These are phyloP conservation scores for Fusarium sp. DNA, from an alignment of 2,329 filamentous ascomycete species.

Conservation along the genomic window DNA sequence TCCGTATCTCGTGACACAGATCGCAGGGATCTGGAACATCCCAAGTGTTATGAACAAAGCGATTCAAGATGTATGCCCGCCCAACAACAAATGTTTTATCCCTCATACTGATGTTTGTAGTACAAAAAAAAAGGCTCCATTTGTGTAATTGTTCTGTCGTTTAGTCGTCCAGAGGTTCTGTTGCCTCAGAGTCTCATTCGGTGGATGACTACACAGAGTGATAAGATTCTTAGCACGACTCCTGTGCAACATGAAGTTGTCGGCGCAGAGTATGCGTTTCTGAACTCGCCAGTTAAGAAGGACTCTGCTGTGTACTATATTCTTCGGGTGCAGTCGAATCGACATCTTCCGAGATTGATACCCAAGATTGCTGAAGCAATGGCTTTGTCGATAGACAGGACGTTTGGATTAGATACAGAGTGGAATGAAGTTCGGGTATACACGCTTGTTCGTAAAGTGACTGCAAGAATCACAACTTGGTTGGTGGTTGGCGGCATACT, in stretches of 20 bases:
- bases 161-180: neutral
- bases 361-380: rapidly evolving
- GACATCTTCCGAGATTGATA: rapidly evolving
- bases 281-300: rapidly evolving
- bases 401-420: too few relatives aligned
- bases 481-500: too few relatives aligned
- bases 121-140: neutral
- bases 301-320: neutral
- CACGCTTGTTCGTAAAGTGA: too few relatives aligned
- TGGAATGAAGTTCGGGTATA: too few relatives aligned
- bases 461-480: too few relatives aligned
- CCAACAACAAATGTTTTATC: rapidly evolving
- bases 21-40: neutral
- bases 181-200: neutral
- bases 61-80: rapidly evolving
- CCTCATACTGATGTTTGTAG: neutral
- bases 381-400: rapidly evolving
- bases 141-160: neutral
- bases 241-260: neutral
- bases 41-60: rapidly evolving
- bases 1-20: neutral
- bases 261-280: neutral
- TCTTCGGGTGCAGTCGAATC: neutral
- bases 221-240: neutral
- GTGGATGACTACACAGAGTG: neutral